phyloP scores from a whole-genome alignment of 2,329 filamentous ascomycete species.

The Davidsoniella neocaledoniae region DNA sequence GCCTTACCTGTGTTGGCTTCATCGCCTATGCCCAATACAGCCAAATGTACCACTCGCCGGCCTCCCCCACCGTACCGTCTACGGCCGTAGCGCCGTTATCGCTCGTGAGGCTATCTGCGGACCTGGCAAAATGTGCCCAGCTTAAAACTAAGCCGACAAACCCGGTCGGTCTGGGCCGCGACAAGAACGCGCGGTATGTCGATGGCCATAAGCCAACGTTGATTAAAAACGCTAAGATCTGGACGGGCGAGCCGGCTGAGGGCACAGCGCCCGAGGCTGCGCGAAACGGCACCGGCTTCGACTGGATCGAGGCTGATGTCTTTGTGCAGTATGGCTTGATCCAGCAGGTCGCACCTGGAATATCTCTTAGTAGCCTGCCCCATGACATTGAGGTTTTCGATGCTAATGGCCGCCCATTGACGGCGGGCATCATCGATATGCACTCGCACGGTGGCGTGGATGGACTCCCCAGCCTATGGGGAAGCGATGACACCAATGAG shows the following conservation, averaged over 20 bases:
- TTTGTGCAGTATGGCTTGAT: conserved; percentile 45
- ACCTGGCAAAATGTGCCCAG: conserved; percentile 38
- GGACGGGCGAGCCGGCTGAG: conserved; percentile 42
- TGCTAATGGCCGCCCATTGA: conserved; percentile 43
- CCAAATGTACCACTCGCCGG: conserved; percentile 19
- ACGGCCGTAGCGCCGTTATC: conserved; percentile 25
- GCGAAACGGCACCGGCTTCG: conserved; percentile 39
- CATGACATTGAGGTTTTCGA: conserved; percentile 27
- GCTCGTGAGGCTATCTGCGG: conserved; percentile 31
- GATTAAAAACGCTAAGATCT: conserved; percentile 49
- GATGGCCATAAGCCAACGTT: conserved; percentile 41
- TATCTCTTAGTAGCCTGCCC: conserved; percentile 18
- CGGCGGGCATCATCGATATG: conserved; percentile 54
- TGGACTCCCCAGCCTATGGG: conserved; percentile 35
- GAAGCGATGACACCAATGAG: conserved; percentile 46
- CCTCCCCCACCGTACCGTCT: conserved; percentile 14
- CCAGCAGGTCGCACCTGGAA: conserved; percentile 30
- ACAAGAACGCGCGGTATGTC: conserved; percentile 43
- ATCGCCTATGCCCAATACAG: conserved; percentile 33
- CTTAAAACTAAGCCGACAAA: conserved; percentile 38
- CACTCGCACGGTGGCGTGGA: conserved; percentile 49
- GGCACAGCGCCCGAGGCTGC: conserved; percentile 32
- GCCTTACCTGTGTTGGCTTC: conserved; percentile 31
- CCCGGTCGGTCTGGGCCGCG: conserved; percentile 36
- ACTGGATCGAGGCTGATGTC: conserved; percentile 44